Evolutionary conservation across 129 eudicot species (phyloP).

Genomic region (Flaveria robusta): DNA sequence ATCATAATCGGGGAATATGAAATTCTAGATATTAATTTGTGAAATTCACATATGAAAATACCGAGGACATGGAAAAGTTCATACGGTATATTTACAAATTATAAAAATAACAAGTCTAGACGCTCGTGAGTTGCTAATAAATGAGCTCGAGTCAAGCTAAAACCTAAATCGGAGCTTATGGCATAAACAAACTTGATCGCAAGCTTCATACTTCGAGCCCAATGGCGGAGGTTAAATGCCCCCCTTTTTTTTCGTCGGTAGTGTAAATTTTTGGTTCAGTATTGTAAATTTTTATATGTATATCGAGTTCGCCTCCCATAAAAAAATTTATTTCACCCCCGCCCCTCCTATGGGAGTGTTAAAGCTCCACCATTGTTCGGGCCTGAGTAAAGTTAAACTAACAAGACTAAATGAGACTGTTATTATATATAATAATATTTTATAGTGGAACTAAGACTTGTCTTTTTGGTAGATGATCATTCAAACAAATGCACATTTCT

Average conservation of each 20-base stretch:
- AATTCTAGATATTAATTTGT: slow-evolving; percentile 1
- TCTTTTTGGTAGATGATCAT: too few relatives aligned
- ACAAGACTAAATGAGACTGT: not conserved
- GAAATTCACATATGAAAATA: not conserved
- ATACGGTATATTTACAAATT: not conserved
- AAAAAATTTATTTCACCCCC: too few relatives aligned
- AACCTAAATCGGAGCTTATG: not conserved
- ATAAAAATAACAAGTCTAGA: not conserved
- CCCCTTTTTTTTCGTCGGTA: too few relatives aligned
- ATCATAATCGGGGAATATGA: slow-evolving; percentile 1
- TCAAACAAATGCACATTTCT: too few relatives aligned
- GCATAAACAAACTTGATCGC: not conserved
- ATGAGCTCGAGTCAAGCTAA: not conserved
- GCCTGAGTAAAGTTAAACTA: not conserved
- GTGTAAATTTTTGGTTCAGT: too few relatives aligned
- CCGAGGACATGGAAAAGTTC: not conserved
- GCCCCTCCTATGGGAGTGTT: too few relatives aligned
- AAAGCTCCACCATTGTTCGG: too few relatives aligned
- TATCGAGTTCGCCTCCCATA: too few relatives aligned
- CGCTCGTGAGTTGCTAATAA: not conserved
- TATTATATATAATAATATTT: not conserved
- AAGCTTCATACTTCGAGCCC: not conserved
- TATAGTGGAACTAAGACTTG: too few relatives aligned
- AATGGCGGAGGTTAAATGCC: too few relatives aligned
- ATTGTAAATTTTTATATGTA: too few relatives aligned